These are phyloP conservation scores for Arthrobotrys conoides DNA, from an alignment of 2,329 filamentous ascomycete genomes.

Conservation along the genomic window DNA sequence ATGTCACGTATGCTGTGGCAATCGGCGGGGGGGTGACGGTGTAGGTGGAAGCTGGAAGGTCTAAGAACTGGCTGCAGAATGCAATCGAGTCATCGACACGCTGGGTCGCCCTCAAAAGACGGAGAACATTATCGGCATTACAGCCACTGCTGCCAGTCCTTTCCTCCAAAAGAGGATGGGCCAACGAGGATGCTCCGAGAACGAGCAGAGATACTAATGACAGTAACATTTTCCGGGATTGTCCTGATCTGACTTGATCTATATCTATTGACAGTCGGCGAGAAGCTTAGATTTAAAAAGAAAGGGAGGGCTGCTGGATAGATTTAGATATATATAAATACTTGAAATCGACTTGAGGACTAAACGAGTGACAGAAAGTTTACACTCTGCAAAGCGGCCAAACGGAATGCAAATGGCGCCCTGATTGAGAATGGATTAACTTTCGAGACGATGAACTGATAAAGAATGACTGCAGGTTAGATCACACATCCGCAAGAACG, in stretches of 20 bases:
- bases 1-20: slow-evolving; percentile 25
- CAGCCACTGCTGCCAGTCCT: slow-evolving; percentile 40
- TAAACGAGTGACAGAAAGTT: slow-evolving; percentile 13
- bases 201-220: slow-evolving; percentile 41
- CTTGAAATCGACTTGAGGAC: not conserved
- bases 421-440: slow-evolving; percentile 9
- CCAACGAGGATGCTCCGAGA: slow-evolving; percentile 41
- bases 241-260: slow-evolving; percentile 2
- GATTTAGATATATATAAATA: slow-evolving; percentile 29
- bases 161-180: slow-evolving; percentile 45
- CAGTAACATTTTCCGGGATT: slow-evolving; percentile 41
- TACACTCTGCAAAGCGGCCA: not conserved
- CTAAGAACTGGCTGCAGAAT: slow-evolving; percentile 52
- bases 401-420: slow-evolving; percentile 25
- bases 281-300: not conserved
- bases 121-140: slow-evolving; percentile 56
- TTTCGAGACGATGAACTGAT: slow-evolving; percentile 40
- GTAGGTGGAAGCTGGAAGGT: slow-evolving; percentile 32
- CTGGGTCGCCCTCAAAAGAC: slow-evolving; percentile 39
- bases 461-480: slow-evolving; percentile 59
- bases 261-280: not conserved
- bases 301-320: not conserved
- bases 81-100: slow-evolving; percentile 34
- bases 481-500: slow-evolving; percentile 37
- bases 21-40: slow-evolving; percentile 8